These are phyloP conservation scores for Didymella segeticola DNA, from an alignment of 2,329 filamentous ascomycete species.

Conservation along the genomic window DNA sequence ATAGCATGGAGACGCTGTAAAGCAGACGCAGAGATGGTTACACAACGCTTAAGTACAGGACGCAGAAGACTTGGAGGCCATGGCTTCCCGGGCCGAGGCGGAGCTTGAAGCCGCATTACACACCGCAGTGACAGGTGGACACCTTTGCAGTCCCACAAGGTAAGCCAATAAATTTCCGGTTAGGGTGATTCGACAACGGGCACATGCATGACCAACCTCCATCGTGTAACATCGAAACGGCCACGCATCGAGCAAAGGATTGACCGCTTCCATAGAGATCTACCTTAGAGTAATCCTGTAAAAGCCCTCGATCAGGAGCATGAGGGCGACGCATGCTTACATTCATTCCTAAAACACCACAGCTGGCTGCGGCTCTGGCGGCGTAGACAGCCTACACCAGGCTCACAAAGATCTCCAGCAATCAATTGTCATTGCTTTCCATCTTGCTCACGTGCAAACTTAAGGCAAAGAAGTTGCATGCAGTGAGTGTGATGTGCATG, in stretches of 20 bases:
- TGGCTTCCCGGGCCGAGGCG: conserved; percentile 23
- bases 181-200: conserved; percentile 27
- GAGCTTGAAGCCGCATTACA: conserved; percentile 27
- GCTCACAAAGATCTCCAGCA: conserved; percentile 6
- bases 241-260: conserved; percentile 16
- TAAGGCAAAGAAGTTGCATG: conserved; percentile 2
- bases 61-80: conserved; percentile 15
- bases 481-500: conserved; percentile 7
- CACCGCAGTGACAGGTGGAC: conserved; percentile 16
- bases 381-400: not conserved
- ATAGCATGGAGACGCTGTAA: conserved; percentile 20
- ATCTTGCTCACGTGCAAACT: conserved; percentile 31
- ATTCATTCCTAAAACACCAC: not conserved
- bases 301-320: not conserved
- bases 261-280: not conserved
- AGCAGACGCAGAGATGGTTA: conserved; percentile 20
- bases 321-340: not conserved
- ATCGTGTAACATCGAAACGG: conserved; percentile 13
- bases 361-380: not conserved
- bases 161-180: conserved; percentile 32
- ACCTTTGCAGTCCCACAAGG: conserved; percentile 18
- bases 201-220: conserved; percentile 31
- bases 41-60: conserved; percentile 23
- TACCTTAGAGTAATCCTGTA: not conserved
- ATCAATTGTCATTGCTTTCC: conserved; percentile 8